Conservation (phyloP, 495 filamentous ascomycete genomes). For the Cenococcum geophilum region DNA sequence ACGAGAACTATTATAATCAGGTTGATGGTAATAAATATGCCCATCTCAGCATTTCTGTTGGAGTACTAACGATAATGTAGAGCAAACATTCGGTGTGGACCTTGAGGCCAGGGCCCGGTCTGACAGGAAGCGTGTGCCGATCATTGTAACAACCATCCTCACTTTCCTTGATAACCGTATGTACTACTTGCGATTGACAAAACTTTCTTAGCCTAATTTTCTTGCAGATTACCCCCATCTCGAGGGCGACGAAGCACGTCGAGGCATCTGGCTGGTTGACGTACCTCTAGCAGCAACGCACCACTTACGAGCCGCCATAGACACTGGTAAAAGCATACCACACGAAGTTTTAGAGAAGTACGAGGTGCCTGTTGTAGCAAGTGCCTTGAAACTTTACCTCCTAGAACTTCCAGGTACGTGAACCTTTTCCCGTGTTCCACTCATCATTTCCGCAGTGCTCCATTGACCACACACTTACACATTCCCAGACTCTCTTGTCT, state of each 20-base stretch:
- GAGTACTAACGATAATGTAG: slow-evolving; percentile 41
- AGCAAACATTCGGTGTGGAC: slow-evolving; percentile 96
- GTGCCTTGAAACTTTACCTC: slow-evolving; percentile 89
- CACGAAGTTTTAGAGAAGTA: slow-evolving; percentile 73
- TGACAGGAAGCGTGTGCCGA: slow-evolving; percentile 89
- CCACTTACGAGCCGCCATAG: slow-evolving; percentile 70
- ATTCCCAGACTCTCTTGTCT: slow-evolving; percentile 80
- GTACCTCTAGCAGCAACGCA: slow-evolving; percentile 82
- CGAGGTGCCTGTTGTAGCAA: slow-evolving; percentile 89
- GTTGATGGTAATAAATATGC: slow-evolving; percentile 59
- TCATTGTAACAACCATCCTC: slow-evolving; percentile 86
- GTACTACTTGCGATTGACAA: slow-evolving; percentile 24
- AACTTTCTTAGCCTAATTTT: slow-evolving; percentile 9
- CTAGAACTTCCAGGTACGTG: slow-evolving; percentile 84
- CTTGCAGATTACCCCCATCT: slow-evolving; percentile 80
- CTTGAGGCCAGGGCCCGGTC: slow-evolving; percentile 88
- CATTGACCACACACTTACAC: slow-evolving; percentile 8
- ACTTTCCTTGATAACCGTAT: slow-evolving; percentile 86
- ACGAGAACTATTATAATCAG: slow-evolving; percentile 98
- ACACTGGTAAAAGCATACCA: slow-evolving; percentile 79
- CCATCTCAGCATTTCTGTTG: not conserved
- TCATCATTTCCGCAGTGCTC: not conserved
- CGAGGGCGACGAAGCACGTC: slow-evolving; percentile 89
- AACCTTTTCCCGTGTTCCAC: slow-evolving; percentile 1
- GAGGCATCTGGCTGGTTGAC: slow-evolving; percentile 90